Evolutionary conservation across 352 stramenopile species (phyloP).

Genomic region (Lagenidium sp.): DNA sequence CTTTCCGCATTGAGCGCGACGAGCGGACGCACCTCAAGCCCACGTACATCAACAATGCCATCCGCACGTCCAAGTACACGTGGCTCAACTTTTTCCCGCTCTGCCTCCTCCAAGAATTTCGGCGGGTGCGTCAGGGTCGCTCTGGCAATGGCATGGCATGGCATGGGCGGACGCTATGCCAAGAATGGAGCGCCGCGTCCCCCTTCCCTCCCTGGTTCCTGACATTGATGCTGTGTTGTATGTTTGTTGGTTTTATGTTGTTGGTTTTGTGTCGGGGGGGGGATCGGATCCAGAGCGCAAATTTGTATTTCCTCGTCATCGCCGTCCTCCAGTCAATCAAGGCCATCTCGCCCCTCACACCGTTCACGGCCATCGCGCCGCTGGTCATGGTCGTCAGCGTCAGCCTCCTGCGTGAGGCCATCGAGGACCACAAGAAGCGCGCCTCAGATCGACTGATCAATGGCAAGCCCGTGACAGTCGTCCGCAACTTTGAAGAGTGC

Average conservation of each 20-base stretch:
- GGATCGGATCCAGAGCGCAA: slow-evolving; percentile 54
- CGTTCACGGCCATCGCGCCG: slow-evolving; percentile 65
- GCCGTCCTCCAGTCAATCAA: slow-evolving; percentile 88
- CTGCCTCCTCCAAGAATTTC: slow-evolving; percentile 81
- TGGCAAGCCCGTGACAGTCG: slow-evolving; percentile 33
- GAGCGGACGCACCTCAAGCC: slow-evolving; percentile 38
- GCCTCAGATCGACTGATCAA: slow-evolving; percentile 55
- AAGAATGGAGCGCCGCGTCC: too few species aligned
- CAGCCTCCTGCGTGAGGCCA: slow-evolving; percentile 62
- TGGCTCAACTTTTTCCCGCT: slow-evolving; percentile 59
- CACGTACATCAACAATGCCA: slow-evolving; percentile 64
- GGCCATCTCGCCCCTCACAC: slow-evolving; percentile 58
- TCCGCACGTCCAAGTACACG: slow-evolving; percentile 91
- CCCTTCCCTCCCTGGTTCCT: too few species aligned
- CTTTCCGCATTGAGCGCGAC: slow-evolving; percentile 49
- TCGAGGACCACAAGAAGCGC: slow-evolving; percentile 67
- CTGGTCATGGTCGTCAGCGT: slow-evolving; percentile 79
- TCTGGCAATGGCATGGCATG: too few species aligned
- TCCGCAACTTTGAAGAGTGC: slow-evolving; percentile 54
- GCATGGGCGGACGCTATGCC: too few species aligned
- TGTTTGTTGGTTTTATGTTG: too few species aligned
- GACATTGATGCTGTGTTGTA: slow-evolving; percentile 27
- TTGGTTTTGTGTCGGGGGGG: neutral
- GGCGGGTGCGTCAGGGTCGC: slow-evolving; percentile 29
- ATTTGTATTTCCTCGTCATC: slow-evolving; percentile 93